These are phyloP conservation scores for Fusarium xylarioides DNA, from an alignment of 2,329 filamentous ascomycete species.

Conservation along the genomic window DNA sequence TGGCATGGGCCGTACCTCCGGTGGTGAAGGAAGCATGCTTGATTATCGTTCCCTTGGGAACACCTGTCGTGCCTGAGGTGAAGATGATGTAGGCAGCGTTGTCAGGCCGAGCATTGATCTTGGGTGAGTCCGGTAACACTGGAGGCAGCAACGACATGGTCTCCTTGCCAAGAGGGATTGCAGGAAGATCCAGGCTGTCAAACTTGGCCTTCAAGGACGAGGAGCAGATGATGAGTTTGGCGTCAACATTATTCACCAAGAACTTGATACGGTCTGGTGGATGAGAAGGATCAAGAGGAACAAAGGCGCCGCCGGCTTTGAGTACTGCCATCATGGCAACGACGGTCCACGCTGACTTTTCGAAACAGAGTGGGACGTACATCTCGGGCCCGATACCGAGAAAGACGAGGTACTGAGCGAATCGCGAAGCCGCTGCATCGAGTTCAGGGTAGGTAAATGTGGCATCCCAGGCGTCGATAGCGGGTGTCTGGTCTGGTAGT, in stretches of 20 bases:
- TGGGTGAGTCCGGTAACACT: rapidly evolving
- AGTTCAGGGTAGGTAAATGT: slow-evolving; percentile 49
- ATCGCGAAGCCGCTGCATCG: slow-evolving; percentile 10
- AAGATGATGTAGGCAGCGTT: slow-evolving; percentile 32
- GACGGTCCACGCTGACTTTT: slow-evolving; percentile 49
- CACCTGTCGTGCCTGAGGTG: slow-evolving; percentile 34
- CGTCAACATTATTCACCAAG: slow-evolving; percentile 15
- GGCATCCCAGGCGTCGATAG: slow-evolving; percentile 58
- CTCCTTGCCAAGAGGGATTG: background rate
- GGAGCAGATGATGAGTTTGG: slow-evolving; percentile 25
- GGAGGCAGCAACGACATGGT: background rate
- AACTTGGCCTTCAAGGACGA: background rate
- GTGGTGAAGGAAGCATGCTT: slow-evolving; percentile 28
- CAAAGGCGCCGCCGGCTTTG: slow-evolving; percentile 47
- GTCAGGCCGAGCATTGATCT: background rate
- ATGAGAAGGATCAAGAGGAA: slow-evolving; percentile 49
- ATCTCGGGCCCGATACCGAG: slow-evolving; percentile 41
- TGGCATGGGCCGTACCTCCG: slow-evolving; percentile 21
- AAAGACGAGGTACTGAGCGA: slow-evolving; percentile 50
- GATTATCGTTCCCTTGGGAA: slow-evolving; percentile 30
- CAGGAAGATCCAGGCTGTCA: background rate
- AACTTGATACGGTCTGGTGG: slow-evolving; percentile 42
- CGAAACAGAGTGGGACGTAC: slow-evolving; percentile 48
- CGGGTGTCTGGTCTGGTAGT: slow-evolving; percentile 43
- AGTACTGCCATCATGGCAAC: slow-evolving; percentile 49